Percentiles rank a stretch among this genome's conserved stretches.
phyloP scores from a whole-genome alignment of 2,329 filamentous ascomycete genomes.

The Pseudocercospora vitis region DNA sequence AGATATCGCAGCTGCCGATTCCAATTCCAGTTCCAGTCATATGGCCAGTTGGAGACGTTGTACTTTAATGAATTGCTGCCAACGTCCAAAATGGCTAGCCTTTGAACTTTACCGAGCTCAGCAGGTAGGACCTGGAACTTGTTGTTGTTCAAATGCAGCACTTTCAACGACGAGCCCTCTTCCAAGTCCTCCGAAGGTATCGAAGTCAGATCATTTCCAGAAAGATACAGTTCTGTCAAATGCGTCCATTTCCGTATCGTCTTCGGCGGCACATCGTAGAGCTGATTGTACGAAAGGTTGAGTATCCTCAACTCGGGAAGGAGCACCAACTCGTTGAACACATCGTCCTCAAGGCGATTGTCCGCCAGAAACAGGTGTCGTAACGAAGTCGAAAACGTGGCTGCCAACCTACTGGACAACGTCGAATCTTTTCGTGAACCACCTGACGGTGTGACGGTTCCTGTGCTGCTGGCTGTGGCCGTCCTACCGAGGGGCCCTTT shows the following conservation, averaged over 20 bases:
- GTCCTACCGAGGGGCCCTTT: conserved; percentile 61
- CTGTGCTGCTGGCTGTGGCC: conserved; percentile 66
- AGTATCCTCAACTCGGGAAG: conserved; percentile 81
- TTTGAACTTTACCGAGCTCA: conserved; percentile 90
- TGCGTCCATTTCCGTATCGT: conserved; percentile 88
- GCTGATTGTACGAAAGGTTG: conserved; percentile 91
- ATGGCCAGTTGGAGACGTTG: conserved; percentile 98
- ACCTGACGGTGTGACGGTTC: conserved; percentile 59
- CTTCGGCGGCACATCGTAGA: conserved; percentile 87
- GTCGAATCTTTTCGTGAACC: conserved; percentile 81
- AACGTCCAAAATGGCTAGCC: conserved; percentile 87
- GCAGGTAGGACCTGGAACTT: conserved; percentile 96
- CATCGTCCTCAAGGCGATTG: conserved; percentile 89
- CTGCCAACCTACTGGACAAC: conserved; percentile 73
- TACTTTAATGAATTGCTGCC: conserved; percentile 96
- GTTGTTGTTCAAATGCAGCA: conserved; percentile 94
- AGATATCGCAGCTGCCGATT: conserved; percentile 93
- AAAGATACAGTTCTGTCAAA: conserved; percentile 87
- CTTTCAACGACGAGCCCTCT: conserved; percentile 80
- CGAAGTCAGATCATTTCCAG: conserved; percentile 89
- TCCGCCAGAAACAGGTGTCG: conserved; percentile 86
- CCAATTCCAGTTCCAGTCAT: conserved; percentile 99
- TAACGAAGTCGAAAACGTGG: conserved; percentile 85
- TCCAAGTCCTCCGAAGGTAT: conserved; percentile 92
- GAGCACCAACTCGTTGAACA: conserved; percentile 85